phyloP scores from a whole-genome alignment of 768 basidiomycete genomes.

The Mycena filopes region DNA sequence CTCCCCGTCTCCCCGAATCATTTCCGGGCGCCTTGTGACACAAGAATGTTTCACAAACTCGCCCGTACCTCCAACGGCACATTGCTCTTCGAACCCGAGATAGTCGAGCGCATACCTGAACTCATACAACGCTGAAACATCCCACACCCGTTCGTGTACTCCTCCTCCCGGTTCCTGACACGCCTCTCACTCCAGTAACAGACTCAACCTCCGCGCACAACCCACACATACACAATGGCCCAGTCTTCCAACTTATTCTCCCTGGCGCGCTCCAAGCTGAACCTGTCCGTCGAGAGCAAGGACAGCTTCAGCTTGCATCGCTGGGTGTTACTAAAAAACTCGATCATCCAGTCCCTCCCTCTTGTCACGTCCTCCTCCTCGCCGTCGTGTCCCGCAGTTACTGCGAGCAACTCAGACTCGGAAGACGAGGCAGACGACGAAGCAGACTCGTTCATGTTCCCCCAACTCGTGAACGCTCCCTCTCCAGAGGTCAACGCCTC shows the following conservation, averaged over 20 bases:
- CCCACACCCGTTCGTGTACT: slow-evolving; percentile 28
- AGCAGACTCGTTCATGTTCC: slow-evolving; percentile 82
- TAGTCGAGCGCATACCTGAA: slow-evolving; percentile 90
- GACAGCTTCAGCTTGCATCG: slow-evolving; percentile 83
- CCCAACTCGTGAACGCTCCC: slow-evolving; percentile 61
- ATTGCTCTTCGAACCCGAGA: slow-evolving; percentile 87
- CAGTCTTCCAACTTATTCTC: slow-evolving; percentile 63
- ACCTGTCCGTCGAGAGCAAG: slow-evolving; percentile 66
- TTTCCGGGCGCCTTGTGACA: slow-evolving; percentile 48
- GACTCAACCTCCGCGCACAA: slow-evolving; percentile 29
- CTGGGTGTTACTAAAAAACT: slow-evolving; percentile 91
- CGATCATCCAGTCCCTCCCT: slow-evolving; percentile 67
- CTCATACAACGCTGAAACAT: slow-evolving; percentile 75
- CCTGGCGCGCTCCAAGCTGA: slow-evolving; percentile 81
- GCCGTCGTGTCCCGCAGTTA: slow-evolving; percentile 40
- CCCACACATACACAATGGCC: slow-evolving; percentile 53
- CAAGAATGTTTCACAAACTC: slow-evolving; percentile 86
- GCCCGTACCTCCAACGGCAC: slow-evolving; percentile 86
- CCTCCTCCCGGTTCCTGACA: slow-evolving; percentile 29
- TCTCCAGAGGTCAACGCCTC: slow-evolving; percentile 55
- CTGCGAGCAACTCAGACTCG: slow-evolving; percentile 42
- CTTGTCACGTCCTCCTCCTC: slow-evolving; percentile 41
- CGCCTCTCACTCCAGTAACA: slow-evolving; percentile 29
- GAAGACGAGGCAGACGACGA: slow-evolving; percentile 66
- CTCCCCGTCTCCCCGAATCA: slow-evolving; percentile 45